phyloP scores from a whole-genome alignment of 345 rosid genomes.

The Balakata baccata region DNA sequence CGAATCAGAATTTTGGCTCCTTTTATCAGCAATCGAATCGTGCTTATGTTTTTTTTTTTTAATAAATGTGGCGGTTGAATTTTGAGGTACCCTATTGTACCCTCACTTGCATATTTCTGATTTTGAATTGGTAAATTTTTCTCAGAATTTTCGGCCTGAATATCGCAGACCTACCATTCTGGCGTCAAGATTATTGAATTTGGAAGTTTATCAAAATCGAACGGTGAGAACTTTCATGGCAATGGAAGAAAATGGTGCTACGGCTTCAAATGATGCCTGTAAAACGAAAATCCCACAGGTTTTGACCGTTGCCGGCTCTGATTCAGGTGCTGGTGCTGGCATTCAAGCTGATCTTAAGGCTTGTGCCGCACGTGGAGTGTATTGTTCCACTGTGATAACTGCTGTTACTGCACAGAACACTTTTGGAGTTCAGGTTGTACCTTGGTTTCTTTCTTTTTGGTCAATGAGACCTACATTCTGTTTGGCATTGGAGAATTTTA shows the following conservation, averaged over 20 bases:
- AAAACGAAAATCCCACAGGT: constrained; percentile 58
- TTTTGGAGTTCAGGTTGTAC: constrained; percentile 69
- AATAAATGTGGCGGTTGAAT: background rate
- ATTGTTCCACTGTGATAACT: constrained; percentile 85
- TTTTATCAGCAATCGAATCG: background rate
- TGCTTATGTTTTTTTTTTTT: background rate
- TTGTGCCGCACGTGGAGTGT: constrained; percentile 86
- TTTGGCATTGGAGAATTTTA: background rate
- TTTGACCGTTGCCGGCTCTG: constrained; percentile 82
- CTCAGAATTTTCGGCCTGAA: background rate
- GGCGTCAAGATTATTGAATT: constrained; percentile 6
- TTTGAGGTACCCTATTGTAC: background rate
- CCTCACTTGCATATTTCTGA: background rate
- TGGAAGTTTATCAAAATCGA: background rate
- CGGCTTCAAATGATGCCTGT: constrained; percentile 9
- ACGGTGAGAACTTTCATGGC: constrained; percentile 12
- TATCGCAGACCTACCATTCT: background rate
- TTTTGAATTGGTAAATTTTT: background rate
- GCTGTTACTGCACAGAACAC: constrained; percentile 93
- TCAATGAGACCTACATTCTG: background rate
- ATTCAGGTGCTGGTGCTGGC: constrained; percentile 94
- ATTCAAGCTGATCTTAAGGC: constrained; percentile 95
- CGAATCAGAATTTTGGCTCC: no score
- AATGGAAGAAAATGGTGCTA: constrained; percentile 24
- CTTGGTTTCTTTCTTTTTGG: background rate